phyloP scores from a whole-genome alignment of 129 eudicot species.

The Chrysanthemum lavandulifolium region DNA sequence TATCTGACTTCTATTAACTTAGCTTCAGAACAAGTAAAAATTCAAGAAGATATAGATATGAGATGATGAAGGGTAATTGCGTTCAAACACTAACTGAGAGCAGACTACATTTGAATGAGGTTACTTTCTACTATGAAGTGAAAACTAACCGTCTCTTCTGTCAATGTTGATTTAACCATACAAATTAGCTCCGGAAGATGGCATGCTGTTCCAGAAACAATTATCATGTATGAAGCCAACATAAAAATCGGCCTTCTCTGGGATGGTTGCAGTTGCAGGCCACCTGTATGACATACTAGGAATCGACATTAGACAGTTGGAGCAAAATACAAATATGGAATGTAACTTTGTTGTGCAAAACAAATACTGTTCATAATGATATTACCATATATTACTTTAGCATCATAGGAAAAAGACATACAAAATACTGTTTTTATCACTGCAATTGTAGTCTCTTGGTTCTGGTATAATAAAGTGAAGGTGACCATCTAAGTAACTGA shows the following conservation, averaged over 20 bases:
- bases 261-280: conserved; percentile 55
- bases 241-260: conserved; percentile 70
- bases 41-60: too few species aligned
- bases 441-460: background rate
- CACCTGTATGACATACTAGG: conserved; percentile 37
- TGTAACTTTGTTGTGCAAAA: background rate
- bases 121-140: background rate
- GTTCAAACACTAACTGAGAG: background rate
- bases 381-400: conserved; percentile 2
- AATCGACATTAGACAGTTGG: conserved; percentile 14
- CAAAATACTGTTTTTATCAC: background rate
- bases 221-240: conserved; percentile 71
- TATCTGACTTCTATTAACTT: too few species aligned
- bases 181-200: conserved; percentile 59
- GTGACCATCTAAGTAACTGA: background rate
- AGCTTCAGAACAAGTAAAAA: too few species aligned
- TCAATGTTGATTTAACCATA: conserved; percentile 55
- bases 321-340: background rate
- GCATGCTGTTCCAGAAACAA: conserved; percentile 65
- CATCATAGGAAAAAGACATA: background rate
- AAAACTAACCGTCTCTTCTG: conserved; percentile 61
- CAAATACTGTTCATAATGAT: background rate
- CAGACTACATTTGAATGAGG: conserved; percentile 10
- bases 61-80: too few species aligned
- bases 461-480: background rate